phyloP scores from a whole-genome alignment of 257 asterid species.

The Nicotiana otophora region DNA sequence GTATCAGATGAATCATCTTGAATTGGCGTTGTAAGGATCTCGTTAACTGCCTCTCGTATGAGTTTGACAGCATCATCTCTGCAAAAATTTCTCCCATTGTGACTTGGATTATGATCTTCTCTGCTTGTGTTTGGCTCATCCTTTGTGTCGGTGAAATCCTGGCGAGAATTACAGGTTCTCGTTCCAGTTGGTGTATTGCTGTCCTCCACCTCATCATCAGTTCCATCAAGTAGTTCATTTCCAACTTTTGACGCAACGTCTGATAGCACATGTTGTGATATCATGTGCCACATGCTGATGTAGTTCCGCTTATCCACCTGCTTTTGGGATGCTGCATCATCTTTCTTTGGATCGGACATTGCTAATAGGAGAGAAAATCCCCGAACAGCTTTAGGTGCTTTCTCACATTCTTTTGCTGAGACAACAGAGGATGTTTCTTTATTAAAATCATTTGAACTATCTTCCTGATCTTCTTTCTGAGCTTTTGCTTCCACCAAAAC shows the following conservation, averaged over 20 bases:
- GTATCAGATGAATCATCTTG: slow-evolving; percentile 50
- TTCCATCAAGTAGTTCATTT: slow-evolving; percentile 54
- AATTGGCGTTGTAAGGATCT: slow-evolving; percentile 64
- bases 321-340: slow-evolving; percentile 10
- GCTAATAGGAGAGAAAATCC: slow-evolving; percentile 6
- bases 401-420: slow-evolving; percentile 8
- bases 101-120: slow-evolving; percentile 13
- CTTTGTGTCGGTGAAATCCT: not conserved
- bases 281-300: slow-evolving; percentile 80
- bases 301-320: slow-evolving; percentile 38
- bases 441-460: not conserved
- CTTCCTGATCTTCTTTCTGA: not conserved
- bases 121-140: not conserved
- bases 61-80: slow-evolving; percentile 69
- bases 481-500: not conserved
- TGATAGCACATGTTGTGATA: slow-evolving; percentile 82
- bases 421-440: not conserved
- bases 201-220: slow-evolving; percentile 49
- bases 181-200: slow-evolving; percentile 10
- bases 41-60: slow-evolving; percentile 80
- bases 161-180: not conserved
- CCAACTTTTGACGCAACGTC: slow-evolving; percentile 71
- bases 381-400: not conserved
- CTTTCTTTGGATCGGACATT: slow-evolving; percentile 2
- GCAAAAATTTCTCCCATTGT: slow-evolving; percentile 40